Percentiles rank a stretch among this genome's conserved stretches.
Evolutionary conservation across 345 rosid species (phyloP).

Genomic region (Isatis tinctoria): DNA sequence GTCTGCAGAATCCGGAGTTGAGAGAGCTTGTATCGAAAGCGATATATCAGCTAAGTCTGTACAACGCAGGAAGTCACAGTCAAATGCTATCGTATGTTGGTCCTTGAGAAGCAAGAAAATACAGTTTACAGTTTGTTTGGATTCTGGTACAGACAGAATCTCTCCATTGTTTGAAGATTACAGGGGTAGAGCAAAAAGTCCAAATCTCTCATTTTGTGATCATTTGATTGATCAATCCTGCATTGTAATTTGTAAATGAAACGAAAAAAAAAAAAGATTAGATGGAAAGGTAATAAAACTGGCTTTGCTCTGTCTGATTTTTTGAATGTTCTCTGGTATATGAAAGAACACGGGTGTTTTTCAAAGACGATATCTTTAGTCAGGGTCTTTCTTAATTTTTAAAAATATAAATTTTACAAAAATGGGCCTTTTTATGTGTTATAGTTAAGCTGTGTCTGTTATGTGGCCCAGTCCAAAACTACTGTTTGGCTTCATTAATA

Average conservation of each 20-base stretch:
- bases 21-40: slow-evolving; percentile 65
- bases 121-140: neutral
- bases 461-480: neutral
- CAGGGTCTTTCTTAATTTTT: no score
- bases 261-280: neutral
- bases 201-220: slow-evolving; percentile 2
- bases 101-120: slow-evolving; percentile 3
- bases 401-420: no score
- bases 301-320: slow-evolving; percentile 4
- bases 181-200: slow-evolving; percentile 1
- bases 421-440: neutral
- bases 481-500: neutral
- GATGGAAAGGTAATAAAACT: slow-evolving; percentile 28
- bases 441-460: neutral
- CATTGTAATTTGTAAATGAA: slow-evolving; percentile 26
- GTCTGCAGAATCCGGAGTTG: slow-evolving; percentile 58
- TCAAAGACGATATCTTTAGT: no score
- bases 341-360: neutral
- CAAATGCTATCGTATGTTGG: slow-evolving; percentile 43
- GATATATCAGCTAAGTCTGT: slow-evolving; percentile 55
- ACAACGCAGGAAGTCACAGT: slow-evolving; percentile 51
- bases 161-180: slow-evolving; percentile 8
- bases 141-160: slow-evolving; percentile 13
- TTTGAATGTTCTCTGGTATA: no score
- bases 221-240: neutral